These are phyloP conservation scores for Malbranchea cinnamomea DNA, from an alignment of 2,329 filamentous ascomycete genomes.

Conservation along the genomic window DNA sequence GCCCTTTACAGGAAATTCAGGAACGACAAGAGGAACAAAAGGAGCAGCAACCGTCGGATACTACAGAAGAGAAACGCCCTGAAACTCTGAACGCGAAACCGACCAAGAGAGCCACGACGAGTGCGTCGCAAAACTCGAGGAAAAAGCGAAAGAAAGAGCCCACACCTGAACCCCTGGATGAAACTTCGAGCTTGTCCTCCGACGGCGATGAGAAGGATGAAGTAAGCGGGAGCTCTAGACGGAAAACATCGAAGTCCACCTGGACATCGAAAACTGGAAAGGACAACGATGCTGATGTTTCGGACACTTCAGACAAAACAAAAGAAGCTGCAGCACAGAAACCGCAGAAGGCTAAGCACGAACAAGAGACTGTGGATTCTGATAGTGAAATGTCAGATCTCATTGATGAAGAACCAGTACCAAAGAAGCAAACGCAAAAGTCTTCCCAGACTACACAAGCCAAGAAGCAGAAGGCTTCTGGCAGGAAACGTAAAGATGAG, in stretches of 20 bases:
- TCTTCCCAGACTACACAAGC: slow-evolving; percentile 12
- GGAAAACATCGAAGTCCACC: slow-evolving; percentile 5
- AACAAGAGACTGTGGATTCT: slow-evolving; percentile 34
- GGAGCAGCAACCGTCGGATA: slow-evolving; percentile 2
- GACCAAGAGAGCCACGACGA: slow-evolving; percentile 13
- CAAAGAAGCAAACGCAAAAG: slow-evolving; percentile 18
- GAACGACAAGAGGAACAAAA: slow-evolving; percentile 13
- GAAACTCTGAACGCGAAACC: slow-evolving; percentile 9
- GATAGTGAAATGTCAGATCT: slow-evolving; percentile 58
- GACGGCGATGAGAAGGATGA: slow-evolving; percentile 15
- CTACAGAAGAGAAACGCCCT: slow-evolving; percentile 4
- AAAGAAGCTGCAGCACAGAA: slow-evolving; percentile 8
- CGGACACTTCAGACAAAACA: slow-evolving; percentile 6
- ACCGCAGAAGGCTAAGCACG: slow-evolving; percentile 20
- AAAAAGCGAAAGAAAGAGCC: slow-evolving; percentile 22
- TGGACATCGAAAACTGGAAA: slow-evolving; percentile 8
- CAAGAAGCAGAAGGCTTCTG: slow-evolving; percentile 19
- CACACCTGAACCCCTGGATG: slow-evolving; percentile 14
- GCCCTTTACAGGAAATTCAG: slow-evolving; percentile 18
- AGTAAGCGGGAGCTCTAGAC: neutral
- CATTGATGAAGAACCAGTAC: slow-evolving; percentile 56
- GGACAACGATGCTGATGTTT: slow-evolving; percentile 8
- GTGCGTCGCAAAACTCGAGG: slow-evolving; percentile 13
- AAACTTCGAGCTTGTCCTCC: slow-evolving; percentile 4
- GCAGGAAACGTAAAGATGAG: slow-evolving; percentile 29